phyloP scores from a whole-genome alignment of 1,284 basidiomycete genomes.

The Leccinum brunneo-olivaceum region DNA sequence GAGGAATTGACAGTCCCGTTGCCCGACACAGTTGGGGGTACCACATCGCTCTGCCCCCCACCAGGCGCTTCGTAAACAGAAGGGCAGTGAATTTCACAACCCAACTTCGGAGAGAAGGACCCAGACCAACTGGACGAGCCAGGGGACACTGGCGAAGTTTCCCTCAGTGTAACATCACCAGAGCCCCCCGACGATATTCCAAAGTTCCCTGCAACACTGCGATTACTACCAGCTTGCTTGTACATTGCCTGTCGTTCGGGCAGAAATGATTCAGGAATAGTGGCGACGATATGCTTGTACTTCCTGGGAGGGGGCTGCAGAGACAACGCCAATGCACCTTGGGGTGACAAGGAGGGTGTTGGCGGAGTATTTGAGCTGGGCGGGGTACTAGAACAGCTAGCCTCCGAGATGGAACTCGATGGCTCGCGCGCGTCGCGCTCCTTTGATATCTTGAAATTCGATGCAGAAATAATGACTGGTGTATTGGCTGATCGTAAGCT shows the following conservation, averaged over 20 bases:
- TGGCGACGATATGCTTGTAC: slow-evolving; percentile 29
- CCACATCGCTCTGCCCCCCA: slow-evolving; percentile 5
- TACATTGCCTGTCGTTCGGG: slow-evolving; percentile 21
- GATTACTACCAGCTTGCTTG: slow-evolving; percentile 26
- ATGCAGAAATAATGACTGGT: slow-evolving; percentile 25
- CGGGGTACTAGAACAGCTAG: slow-evolving; percentile 19
- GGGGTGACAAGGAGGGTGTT: slow-evolving; percentile 11
- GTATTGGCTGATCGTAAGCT: slow-evolving; percentile 22
- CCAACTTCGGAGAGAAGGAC: slow-evolving; percentile 6
- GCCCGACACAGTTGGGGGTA: not conserved
- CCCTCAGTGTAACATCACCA: slow-evolving; percentile 9
- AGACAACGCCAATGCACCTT: slow-evolving; percentile 32
- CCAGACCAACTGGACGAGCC: slow-evolving; percentile 2
- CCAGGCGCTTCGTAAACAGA: not conserved
- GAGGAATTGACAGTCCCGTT: slow-evolving; percentile 1
- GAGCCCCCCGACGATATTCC: slow-evolving; percentile 17
- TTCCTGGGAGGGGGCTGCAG: slow-evolving; percentile 62
- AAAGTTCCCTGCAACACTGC: slow-evolving; percentile 29
- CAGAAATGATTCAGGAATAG: not conserved
- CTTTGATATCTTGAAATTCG: slow-evolving; percentile 50
- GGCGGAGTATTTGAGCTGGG: slow-evolving; percentile 11
- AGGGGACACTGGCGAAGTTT: slow-evolving; percentile 9
- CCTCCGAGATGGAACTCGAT: slow-evolving; percentile 10
- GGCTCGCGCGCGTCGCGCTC: slow-evolving; percentile 32
- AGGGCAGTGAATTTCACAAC: not conserved